Percentiles rank a stretch among this genome's conserved stretches.
Evolutionary conservation across 108 stramenopile species (phyloP).

Genomic region (Stephanodiscus minutulus): DNA sequence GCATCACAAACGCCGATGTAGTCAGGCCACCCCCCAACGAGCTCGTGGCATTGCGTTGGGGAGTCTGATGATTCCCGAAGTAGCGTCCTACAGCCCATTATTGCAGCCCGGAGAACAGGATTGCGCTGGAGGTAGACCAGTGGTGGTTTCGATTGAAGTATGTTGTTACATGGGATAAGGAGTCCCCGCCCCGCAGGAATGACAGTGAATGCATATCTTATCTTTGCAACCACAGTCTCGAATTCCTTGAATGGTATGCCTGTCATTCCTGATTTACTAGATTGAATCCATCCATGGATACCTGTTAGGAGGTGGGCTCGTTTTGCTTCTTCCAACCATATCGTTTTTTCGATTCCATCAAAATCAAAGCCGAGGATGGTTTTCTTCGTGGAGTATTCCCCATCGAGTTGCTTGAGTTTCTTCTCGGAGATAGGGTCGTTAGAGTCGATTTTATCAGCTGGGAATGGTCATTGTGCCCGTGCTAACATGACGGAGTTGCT

Average conservation of each 20-base stretch:
- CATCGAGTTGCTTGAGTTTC: too few relatives aligned
- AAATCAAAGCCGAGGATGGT: too few relatives aligned
- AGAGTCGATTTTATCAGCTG: too few relatives aligned
- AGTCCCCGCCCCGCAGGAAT: slow-evolving; percentile 18
- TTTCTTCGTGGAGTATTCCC: too few relatives aligned
- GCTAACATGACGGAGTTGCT: slow-evolving; percentile 5
- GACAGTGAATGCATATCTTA: too few relatives aligned
- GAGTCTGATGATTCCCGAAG: too few relatives aligned
- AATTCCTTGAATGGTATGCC: too few relatives aligned
- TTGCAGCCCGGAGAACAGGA: not conserved
- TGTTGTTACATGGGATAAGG: slow-evolving; percentile 8
- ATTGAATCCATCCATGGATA: not conserved
- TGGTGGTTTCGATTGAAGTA: not conserved
- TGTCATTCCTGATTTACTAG: not conserved
- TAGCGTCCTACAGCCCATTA: not conserved
- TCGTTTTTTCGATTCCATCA: slow-evolving; percentile 23
- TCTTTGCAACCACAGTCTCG: too few relatives aligned
- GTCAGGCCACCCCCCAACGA: slow-evolving; percentile 10
- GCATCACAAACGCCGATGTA: too few relatives aligned
- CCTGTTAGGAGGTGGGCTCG: too few relatives aligned
- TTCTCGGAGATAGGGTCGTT: too few relatives aligned
- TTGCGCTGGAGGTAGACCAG: slow-evolving; percentile 13
- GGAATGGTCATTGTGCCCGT: too few relatives aligned
- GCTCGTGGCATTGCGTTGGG: slow-evolving; percentile 17
- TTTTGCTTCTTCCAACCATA: slow-evolving; percentile 11